Evolutionary conservation across 148 eudicot species (phyloP), one percentile per base, ranked within the genome.

Genomic region (Salicornia ramosissima): DNA sequence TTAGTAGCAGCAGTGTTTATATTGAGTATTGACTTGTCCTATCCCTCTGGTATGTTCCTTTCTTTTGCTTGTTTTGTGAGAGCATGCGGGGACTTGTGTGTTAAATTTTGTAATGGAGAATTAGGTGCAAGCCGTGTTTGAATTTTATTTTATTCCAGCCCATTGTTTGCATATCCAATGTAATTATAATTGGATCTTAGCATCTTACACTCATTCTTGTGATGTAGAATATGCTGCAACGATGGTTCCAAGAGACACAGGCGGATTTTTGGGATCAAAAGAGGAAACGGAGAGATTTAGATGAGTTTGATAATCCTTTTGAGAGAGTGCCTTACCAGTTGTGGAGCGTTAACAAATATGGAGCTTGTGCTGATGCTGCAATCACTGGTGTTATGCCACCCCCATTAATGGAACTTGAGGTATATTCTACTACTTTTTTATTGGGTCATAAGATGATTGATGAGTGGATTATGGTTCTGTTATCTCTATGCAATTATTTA

Each of bases 381-480:
- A 86, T 94, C 68, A 88, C 97, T 51, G 96, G 98, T 54, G 49
- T 94, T 26, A 94, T 94, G 97, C 97, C 97, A 9, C 98, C 98
- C 54, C 98, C 98, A 39, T 66, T 94, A 25, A 64, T 94, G 88
- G 96, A 93, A 80, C 65, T 88, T 67, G 95, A 88, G 96, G 98
- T 90, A 77, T 51, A 64, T 70, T 65, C 26, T 6, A 47, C 19
- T 26, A 33, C 5, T 6, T 64, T 33, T 55, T 39, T 10, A 55
- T 64, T 60, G n/a, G n/a, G n/a, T n/a, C n/a, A n/a, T n/a, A n/a
- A n/a, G n/a, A n/a, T 14, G 14, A 55, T 54, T 29, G 15, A 25
- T 40, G 15, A 65, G 24, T 34, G 31, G 33, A 66, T 21, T 31
- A 22, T 16, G 13, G 10, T 1, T 30, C 21, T 39, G 19, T 40